Conservation (phyloP, 208 protist genomes). For the Leishmania amazonensis region DNA sequence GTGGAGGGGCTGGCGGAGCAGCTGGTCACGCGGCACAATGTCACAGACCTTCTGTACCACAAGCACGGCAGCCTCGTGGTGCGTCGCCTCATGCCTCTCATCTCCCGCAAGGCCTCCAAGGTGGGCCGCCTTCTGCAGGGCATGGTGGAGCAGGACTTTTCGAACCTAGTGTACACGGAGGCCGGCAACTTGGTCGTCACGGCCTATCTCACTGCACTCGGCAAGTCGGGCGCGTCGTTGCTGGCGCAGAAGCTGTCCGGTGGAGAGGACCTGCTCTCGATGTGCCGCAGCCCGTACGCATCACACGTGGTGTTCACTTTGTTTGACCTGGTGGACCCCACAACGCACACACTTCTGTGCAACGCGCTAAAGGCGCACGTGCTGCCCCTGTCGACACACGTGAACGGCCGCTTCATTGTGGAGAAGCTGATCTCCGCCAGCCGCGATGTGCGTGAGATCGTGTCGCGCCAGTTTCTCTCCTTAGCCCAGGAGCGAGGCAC, state of each 20-base stretch:
- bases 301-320: slow-evolving; percentile 82
- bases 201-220: slow-evolving; percentile 64
- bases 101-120: slow-evolving; percentile 58
- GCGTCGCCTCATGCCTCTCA: slow-evolving; percentile 75
- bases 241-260: slow-evolving; percentile 62
- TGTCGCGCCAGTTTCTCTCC: slow-evolving; percentile 66
- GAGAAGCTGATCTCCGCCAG: slow-evolving; percentile 77
- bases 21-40: slow-evolving; percentile 50
- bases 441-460: slow-evolving; percentile 80
- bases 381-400: slow-evolving; percentile 58
- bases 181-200: slow-evolving; percentile 86
- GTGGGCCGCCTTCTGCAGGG: slow-evolving; percentile 60
- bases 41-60: slow-evolving; percentile 60
- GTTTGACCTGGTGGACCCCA: slow-evolving; percentile 70
- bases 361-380: slow-evolving; percentile 66
- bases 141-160: slow-evolving; percentile 60
- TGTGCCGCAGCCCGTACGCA: slow-evolving; percentile 68
- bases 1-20: slow-evolving; percentile 59
- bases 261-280: slow-evolving; percentile 57
- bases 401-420: slow-evolving; percentile 89
- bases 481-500: slow-evolving; percentile 74
- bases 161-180: slow-evolving; percentile 60
- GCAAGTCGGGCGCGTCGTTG: slow-evolving; percentile 45
- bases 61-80: slow-evolving; percentile 74
- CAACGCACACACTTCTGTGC: slow-evolving; percentile 71